Conservation (phyloP, 2,329 filamentous ascomycete species). For the Colletotrichum caudatum region DNA sequence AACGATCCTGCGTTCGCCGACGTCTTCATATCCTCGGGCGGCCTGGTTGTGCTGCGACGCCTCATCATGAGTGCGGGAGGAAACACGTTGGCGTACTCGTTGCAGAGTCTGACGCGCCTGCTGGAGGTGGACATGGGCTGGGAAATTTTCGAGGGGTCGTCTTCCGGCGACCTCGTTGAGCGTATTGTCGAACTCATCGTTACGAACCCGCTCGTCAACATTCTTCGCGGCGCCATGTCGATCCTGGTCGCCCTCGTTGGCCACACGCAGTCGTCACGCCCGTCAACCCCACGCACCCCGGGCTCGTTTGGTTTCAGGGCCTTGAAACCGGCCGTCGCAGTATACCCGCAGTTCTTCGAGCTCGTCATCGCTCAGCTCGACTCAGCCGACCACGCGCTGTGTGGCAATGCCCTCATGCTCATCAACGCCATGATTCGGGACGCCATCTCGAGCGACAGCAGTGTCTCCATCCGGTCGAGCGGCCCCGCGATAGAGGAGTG, state of each 20-base stretch:
- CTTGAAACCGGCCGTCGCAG: slow-evolving; percentile 89
- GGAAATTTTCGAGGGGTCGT: slow-evolving; percentile 80
- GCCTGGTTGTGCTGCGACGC: slow-evolving; percentile 82
- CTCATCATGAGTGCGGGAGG: slow-evolving; percentile 87
- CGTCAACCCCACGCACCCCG: slow-evolving; percentile 56
- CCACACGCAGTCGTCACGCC: slow-evolving; percentile 74
- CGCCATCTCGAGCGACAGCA: slow-evolving; percentile 79
- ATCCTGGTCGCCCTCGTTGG: slow-evolving; percentile 94
- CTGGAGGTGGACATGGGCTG: slow-evolving; percentile 98
- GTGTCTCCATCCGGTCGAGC: slow-evolving; percentile 45
- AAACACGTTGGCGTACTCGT: slow-evolving; percentile 94
- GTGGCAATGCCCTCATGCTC: slow-evolving; percentile 93
- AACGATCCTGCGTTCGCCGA: slow-evolving; percentile 97
- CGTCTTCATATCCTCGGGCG: slow-evolving; percentile 91
- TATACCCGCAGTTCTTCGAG: slow-evolving; percentile 94
- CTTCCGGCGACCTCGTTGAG: slow-evolving; percentile 75
- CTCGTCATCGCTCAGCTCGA: slow-evolving; percentile 92
- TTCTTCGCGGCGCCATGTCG: slow-evolving; percentile 95
- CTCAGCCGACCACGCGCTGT: slow-evolving; percentile 94
- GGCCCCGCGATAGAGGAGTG: slow-evolving; percentile 75
- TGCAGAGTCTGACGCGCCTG: slow-evolving; percentile 88
- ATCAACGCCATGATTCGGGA: slow-evolving; percentile 97
- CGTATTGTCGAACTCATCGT: slow-evolving; percentile 92
- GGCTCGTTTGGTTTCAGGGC: slow-evolving; percentile 88
- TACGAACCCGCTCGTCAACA: slow-evolving; percentile 95